Percentiles rank a stretch among this genome's conserved stretches.
These are phyloP conservation scores for Asterella californica DNA, from an alignment of 225 moss, liverwort and hornwort species.

Conservation along the genomic window DNA sequence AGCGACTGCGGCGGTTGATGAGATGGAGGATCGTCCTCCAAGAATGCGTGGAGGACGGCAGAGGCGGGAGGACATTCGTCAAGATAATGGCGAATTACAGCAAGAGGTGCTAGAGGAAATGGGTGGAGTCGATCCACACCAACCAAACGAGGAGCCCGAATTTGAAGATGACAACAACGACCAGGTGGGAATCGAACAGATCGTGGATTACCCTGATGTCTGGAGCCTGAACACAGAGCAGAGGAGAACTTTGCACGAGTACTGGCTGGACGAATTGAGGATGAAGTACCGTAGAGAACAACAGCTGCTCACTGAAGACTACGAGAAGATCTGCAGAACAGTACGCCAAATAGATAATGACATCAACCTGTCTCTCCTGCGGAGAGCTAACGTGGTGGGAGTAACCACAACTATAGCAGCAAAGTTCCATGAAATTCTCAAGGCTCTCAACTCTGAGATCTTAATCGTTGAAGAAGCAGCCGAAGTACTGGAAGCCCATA, in stretches of 20 bases:
- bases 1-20: too few relatives aligned
- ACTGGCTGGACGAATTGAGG: constrained; percentile 43
- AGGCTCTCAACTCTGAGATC: constrained; percentile 39
- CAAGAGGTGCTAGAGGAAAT: too few relatives aligned
- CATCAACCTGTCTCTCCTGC: constrained; percentile 28
- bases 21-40: too few relatives aligned
- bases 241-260: constrained; percentile 34
- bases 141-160: not conserved
- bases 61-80: not conserved
- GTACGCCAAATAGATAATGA: constrained; percentile 24
- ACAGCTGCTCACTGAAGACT: constrained; percentile 5
- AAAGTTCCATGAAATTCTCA: constrained; percentile 25
- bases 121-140: too few relatives aligned
- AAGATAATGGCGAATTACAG: too few relatives aligned
- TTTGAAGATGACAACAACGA: not conserved
- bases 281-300: not conserved
- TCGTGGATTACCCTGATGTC: constrained; percentile 21
- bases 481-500: constrained; percentile 46
- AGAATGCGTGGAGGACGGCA: not conserved
- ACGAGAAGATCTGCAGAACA: constrained; percentile 31
- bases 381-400: constrained; percentile 40
- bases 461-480: constrained; percentile 57
- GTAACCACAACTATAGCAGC: constrained; percentile 48
- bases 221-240: constrained; percentile 28
- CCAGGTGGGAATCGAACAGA: not conserved